Base-by-base conservation (phyloP, 2,329 filamentous ascomycete genomes). In the Fusarium tupiense region DNA sequence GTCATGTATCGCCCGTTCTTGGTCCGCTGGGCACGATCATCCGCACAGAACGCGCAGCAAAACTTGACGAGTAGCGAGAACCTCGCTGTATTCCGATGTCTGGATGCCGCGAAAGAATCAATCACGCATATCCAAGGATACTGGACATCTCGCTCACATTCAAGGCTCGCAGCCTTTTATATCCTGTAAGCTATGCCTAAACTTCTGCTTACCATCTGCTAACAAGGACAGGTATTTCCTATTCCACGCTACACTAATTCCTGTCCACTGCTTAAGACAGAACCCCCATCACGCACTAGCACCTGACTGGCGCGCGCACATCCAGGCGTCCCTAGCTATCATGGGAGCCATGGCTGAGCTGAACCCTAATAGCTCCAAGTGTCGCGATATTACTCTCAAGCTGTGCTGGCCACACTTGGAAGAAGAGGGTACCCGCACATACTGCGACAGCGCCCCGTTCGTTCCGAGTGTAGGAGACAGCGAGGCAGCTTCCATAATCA, bases 341-440 rank as follows among this genome's bases (percentile, higher is more conserved):
- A 75, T 75, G 73, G 63, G 62, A 6, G 66, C 60, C 22, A 75
- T 75, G 73, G 54, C 49, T 2, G 73, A 75, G 20, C 53, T 75
- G 7, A 75, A 69, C n/a, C 61, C 72, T 9, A 75, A 75, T 40
- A 73, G 72, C 37, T 67, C 72, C 6, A 75, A 75, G 46, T 75
- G 73, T 17, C 73, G 73, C 16, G 73, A 75, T 3, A 75, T 75
- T 3, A 71, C 69, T 9, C 72, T 75, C 16, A 73, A 71, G 44
- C 49, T 75, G 3, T 73, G 72, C 66, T 75, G 73, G 73, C 69
- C 73, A 14, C 60, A 75, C 10, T 33, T 75, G 6, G 38, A 73
- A 3, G 65, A 70, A 37, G 72, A 74, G 6, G 60, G 46, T 17
- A 26, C 64, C 6, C 71, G 43, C 5, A n/a, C 56, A 1, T 73